phyloP scores from a whole-genome alignment of 257 asterid species.

The Linderniella brevidens region DNA sequence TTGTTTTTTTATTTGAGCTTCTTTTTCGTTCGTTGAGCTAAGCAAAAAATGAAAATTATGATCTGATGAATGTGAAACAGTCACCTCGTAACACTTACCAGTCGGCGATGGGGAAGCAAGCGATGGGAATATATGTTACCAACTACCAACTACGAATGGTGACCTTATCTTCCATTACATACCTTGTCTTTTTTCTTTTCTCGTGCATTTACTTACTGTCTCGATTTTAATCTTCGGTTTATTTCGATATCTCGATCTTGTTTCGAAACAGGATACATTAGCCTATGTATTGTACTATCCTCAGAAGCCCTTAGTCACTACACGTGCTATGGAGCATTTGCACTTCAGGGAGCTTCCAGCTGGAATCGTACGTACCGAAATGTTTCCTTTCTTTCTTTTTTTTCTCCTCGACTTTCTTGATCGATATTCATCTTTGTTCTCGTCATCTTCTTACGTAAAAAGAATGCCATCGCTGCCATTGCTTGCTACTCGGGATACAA shows the following conservation, averaged over 20 bases:
- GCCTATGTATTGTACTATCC: conserved; percentile 94
- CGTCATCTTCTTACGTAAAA: too few relatives aligned
- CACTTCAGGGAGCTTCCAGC: conserved; percentile 97
- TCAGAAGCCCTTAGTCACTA: conserved; percentile 92
- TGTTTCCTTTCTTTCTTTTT: too few relatives aligned
- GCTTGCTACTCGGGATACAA: conserved; percentile 92
- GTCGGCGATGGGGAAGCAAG: conserved; percentile 99
- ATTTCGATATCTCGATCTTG: not conserved
- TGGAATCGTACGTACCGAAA: conserved; percentile 26
- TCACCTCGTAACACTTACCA: conserved; percentile 99
- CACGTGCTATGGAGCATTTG: conserved; percentile 98
- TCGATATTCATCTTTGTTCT: too few relatives aligned
- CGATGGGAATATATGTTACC: conserved; percentile 95
- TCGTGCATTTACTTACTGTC: conserved; percentile 3
- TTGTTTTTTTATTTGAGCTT: not conserved
- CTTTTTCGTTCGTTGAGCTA: not conserved
- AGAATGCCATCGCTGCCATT: conserved; percentile 85
- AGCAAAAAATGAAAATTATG: conserved; percentile 11
- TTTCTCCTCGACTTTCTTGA: too few relatives aligned
- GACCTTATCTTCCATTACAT: conserved; percentile 7
- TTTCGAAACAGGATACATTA: conserved; percentile 63
- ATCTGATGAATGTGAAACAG: conserved; percentile 24
- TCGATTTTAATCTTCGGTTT: conserved; percentile 4
- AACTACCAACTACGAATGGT: conserved; percentile 97
- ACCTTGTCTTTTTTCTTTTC: not conserved